phyloP scores from a whole-genome alignment of 164 flowering plant genomes.

The Kalanchoe fedtschenkoi region DNA sequence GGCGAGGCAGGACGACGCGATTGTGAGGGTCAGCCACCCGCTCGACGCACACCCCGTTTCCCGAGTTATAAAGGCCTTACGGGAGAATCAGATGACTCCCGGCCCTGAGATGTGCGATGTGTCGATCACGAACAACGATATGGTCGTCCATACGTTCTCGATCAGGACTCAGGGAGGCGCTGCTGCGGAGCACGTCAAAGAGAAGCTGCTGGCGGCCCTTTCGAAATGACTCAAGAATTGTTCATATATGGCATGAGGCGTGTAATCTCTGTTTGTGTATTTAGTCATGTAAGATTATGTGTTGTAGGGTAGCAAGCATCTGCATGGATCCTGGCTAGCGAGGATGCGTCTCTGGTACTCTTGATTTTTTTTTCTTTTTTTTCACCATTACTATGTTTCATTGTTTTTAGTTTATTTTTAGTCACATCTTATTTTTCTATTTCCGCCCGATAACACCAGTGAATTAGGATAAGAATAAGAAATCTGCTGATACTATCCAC shows the following conservation, averaged over 20 bases:
- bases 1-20: constrained; percentile 39
- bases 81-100: constrained; percentile 35
- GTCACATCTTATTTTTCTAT: no score
- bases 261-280: neutral
- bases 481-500: no score
- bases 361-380: no score
- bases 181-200: constrained; percentile 50
- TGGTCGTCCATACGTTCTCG: constrained; percentile 59
- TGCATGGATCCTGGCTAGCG: neutral
- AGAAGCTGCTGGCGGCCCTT: constrained; percentile 47
- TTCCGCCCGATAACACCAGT: no score
- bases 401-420: no score
- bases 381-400: no score
- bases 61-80: constrained; percentile 30
- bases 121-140: constrained; percentile 26
- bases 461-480: no score
- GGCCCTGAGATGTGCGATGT: constrained; percentile 31
- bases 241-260: neutral
- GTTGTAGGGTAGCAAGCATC: no score
- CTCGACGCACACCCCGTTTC: constrained; percentile 63
- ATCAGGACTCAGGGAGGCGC: constrained; percentile 32
- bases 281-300: neutral
- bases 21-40: constrained; percentile 49
- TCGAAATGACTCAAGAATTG: constrained; percentile 21
- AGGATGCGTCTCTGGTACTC: neutral